A percentile compares a stretch with the other conserved stretches of the same genome.
These are phyloP conservation scores for Gossypium longicalyx DNA, from an alignment of 345 rosid species.

Conservation along the genomic window DNA sequence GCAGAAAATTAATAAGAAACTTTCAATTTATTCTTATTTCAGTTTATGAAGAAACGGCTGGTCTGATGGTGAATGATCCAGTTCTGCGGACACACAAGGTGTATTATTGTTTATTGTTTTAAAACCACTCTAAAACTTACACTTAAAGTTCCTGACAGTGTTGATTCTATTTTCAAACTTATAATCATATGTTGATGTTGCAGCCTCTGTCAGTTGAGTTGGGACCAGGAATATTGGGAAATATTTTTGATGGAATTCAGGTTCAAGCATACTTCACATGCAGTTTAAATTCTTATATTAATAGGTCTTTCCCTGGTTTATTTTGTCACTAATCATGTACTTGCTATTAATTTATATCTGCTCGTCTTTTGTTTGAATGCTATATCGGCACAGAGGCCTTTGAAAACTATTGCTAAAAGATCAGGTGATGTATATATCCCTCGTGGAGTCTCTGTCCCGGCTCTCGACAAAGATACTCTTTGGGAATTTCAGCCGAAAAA, in stretches of 20 bases:
- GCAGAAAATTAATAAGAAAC: slow-evolving; percentile 1
- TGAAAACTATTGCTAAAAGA: slow-evolving; percentile 90
- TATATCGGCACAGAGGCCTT: slow-evolving; percentile 63
- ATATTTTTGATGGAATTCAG: slow-evolving; percentile 99
- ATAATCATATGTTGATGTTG: slow-evolving; percentile 25
- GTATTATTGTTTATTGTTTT: neutral
- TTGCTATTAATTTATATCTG: neutral
- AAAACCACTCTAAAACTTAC: neutral
- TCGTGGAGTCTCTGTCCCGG: slow-evolving; percentile 98
- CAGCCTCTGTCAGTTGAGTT: slow-evolving; percentile 98
- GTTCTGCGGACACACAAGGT: slow-evolving; percentile 94
- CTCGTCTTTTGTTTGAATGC: neutral
- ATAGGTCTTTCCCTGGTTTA: neutral
- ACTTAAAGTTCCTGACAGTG: neutral
- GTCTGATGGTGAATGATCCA: slow-evolving; percentile 91
- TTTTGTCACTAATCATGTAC: slow-evolving; percentile 6
- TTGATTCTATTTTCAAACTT: slow-evolving; percentile 13
- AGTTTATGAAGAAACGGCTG: slow-evolving; percentile 98
- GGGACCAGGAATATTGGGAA: slow-evolving; percentile 98
- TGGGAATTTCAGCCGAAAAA: slow-evolving; percentile 96
- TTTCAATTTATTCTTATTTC: slow-evolving; percentile 18
- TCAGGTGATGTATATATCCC: slow-evolving; percentile 99
- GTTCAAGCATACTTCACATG: slow-evolving; percentile 32
- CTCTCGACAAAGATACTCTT: slow-evolving; percentile 85
- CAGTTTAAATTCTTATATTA: neutral